A percentile compares a stretch with the other conserved stretches of the same genome.
Evolutionary conservation across 495 filamentous ascomycete genomes (phyloP).

Genomic region (Penicillium egyptiacum): DNA sequence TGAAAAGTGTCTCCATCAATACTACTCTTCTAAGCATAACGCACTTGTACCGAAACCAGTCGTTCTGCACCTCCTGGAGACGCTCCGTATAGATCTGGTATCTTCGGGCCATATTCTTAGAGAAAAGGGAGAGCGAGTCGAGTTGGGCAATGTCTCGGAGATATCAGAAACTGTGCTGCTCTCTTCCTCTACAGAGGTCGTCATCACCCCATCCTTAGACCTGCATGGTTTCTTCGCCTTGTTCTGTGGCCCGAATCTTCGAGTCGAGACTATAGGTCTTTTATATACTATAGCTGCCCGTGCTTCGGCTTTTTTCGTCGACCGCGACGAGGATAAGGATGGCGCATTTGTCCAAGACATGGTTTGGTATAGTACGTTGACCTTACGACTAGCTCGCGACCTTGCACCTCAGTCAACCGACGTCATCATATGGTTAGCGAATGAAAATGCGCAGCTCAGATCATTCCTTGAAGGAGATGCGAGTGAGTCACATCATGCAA

Average conservation of each 20-base stretch:
- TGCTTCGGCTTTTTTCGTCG: conserved; percentile 10
- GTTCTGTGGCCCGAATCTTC: conserved; percentile 19
- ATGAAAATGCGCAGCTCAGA: conserved; percentile 20
- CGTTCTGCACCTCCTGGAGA: no score
- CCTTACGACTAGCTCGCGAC: conserved; percentile 21
- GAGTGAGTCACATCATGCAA: conserved; percentile 15
- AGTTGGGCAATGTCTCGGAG: no score
- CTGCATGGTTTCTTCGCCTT: conserved; percentile 4
- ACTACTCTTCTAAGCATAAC: conserved; percentile 15
- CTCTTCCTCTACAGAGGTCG: no score
- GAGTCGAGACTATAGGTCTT: conserved; percentile 25
- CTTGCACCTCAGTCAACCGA: conserved; percentile 22
- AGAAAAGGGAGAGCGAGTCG: no score
- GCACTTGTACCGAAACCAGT: conserved; percentile 12
- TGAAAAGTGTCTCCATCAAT: conserved; percentile 18
- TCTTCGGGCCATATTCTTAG: no score
- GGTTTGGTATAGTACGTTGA: conserved; percentile 18
- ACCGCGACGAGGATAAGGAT: conserved; percentile 8
- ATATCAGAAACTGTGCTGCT: no score
- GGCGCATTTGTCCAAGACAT: conserved; percentile 18
- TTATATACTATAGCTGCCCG: conserved; percentile 22
- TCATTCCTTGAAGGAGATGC: conserved; percentile 23
- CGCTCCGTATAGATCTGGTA: no score
- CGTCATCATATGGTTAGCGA: conserved; percentile 21
- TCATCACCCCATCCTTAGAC: no score